Percentiles rank a stretch among this genome's conserved stretches.
Conservation (phyloP, 1,284 basidiomycete species). For the Neonothopanus nambi region DNA sequence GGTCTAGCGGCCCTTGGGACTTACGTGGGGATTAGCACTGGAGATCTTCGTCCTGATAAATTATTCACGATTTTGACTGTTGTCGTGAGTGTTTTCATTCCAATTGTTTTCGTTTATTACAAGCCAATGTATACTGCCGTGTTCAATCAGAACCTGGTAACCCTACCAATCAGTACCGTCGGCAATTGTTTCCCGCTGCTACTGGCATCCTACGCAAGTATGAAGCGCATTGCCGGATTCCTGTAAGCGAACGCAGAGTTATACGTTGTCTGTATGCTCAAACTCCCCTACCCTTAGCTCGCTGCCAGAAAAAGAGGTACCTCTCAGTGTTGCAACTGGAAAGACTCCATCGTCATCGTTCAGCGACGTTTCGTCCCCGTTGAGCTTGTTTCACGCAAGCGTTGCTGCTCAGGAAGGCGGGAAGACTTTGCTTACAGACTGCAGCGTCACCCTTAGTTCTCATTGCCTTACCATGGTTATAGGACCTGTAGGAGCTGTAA, state of each 20-base stretch:
- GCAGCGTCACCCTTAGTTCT: conserved; percentile 12
- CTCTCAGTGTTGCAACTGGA: neutral
- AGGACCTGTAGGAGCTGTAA: conserved; percentile 5
- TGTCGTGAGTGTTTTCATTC: neutral
- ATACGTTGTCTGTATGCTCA: neutral
- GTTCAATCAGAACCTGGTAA: conserved; percentile 16
- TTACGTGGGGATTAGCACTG: conserved; percentile 17
- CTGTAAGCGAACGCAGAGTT: conserved; percentile 7
- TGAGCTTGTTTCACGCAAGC: conserved; percentile 6
- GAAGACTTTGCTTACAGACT: conserved; percentile 12
- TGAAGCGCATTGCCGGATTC: conserved; percentile 25
- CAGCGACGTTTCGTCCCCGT: neutral
- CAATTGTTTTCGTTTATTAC: neutral
- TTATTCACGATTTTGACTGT: conserved; percentile 20
- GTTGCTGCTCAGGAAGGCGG: conserved; percentile 6
- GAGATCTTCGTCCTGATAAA: conserved; percentile 9
- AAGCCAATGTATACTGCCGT: no score
- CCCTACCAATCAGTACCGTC: conserved; percentile 18
- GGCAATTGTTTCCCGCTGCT: conserved; percentile 24
- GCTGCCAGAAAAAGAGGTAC: conserved; percentile 2
- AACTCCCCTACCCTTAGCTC: neutral
- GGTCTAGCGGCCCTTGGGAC: conserved; percentile 21
- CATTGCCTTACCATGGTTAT: neutral
- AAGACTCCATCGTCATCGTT: conserved; percentile 2
- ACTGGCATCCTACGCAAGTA: conserved; percentile 23